phyloP scores from a whole-genome alignment of 2,329 filamentous ascomycete species.

The Aspergillus pseudotamarii region DNA sequence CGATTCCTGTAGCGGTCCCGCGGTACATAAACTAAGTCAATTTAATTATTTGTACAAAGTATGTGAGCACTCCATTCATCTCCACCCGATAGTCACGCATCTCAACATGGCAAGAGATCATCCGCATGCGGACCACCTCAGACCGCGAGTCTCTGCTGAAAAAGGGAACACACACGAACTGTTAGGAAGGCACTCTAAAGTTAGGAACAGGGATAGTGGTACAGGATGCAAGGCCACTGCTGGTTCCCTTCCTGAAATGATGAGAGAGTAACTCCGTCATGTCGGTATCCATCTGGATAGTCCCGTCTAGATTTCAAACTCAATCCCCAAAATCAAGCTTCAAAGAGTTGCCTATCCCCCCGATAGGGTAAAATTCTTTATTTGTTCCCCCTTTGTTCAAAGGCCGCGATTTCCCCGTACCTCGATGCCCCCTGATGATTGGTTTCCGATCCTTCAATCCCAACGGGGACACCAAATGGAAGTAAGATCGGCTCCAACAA shows the following conservation, averaged over 20 bases:
- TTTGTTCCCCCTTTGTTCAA: not conserved
- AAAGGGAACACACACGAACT: not conserved
- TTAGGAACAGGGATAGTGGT: conserved; percentile 9
- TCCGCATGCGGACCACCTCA: not conserved
- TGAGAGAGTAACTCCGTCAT: not conserved
- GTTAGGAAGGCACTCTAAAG: not conserved
- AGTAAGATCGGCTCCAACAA: conserved; percentile 6
- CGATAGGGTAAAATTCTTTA: not conserved
- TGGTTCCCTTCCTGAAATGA: conserved; percentile 1
- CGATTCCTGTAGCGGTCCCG: not conserved
- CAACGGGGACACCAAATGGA: not conserved
- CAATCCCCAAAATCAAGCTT: not conserved
- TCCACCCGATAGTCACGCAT: not conserved
- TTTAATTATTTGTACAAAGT: not conserved
- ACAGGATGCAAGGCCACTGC: conserved; percentile 9
- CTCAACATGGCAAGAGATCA: conserved; percentile 4
- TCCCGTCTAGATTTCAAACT: not conserved
- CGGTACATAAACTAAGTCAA: not conserved
- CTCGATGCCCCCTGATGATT: not conserved
- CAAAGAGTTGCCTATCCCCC: not conserved
- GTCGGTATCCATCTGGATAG: conserved; percentile 11
- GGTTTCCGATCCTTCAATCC: conserved; percentile 4
- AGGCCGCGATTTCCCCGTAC: not conserved
- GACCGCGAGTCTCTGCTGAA: not conserved
- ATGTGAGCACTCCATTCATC: not conserved